Percentiles rank a stretch among this genome's conserved stretches.
phyloP scores from a whole-genome alignment of 306 rosid genomes.

The Acacia crassicarpa region DNA sequence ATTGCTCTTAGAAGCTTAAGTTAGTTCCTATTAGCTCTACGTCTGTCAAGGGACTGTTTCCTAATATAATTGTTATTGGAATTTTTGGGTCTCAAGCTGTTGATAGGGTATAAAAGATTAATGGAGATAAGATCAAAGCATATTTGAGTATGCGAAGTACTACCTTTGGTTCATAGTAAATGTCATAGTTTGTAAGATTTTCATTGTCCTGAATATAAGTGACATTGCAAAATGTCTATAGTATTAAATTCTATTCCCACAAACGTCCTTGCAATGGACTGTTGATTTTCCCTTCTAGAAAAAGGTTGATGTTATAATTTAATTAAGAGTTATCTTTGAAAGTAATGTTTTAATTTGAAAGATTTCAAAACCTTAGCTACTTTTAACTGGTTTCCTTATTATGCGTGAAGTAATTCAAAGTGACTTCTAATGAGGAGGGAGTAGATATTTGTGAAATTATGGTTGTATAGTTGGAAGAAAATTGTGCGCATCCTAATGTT shows the following conservation, averaged over 20 bases:
- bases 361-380: not conserved
- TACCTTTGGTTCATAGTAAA: too few species aligned
- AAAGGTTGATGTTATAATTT: not conserved
- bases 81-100: not conserved
- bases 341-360: not conserved
- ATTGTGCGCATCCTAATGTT: not conserved
- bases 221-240: not conserved
- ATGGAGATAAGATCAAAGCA: not conserved
- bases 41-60: not conserved
- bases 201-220: too few species aligned
- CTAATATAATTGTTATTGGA: not conserved
- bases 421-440: not conserved
- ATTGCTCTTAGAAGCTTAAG: not conserved
- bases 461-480: not conserved
- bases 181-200: not conserved
- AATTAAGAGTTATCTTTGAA: not conserved
- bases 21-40: not conserved
- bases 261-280: not conserved
- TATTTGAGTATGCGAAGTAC: not conserved
- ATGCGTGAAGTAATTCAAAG: not conserved
- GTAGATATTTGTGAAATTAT: not conserved
- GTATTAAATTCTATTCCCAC: not conserved
- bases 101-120: not conserved
- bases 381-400: not conserved
- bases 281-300: not conserved